Evolutionary conservation across 352 stramenopile genomes (phyloP), one percentile per base, ranked within the genome.

Genomic region (Aphanomyces euteiches): DNA sequence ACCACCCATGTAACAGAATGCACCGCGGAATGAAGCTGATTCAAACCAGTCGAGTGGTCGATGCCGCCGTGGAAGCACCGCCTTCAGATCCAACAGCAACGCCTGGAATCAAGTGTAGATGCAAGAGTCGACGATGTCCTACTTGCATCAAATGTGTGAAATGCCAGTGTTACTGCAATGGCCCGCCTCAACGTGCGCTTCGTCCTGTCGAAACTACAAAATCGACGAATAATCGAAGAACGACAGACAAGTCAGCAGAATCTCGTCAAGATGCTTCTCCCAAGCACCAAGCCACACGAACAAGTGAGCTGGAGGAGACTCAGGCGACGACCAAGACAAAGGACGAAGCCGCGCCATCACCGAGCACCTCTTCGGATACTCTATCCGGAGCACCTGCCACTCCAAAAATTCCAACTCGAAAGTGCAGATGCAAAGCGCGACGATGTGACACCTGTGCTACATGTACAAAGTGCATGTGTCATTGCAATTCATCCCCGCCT

Each of bases 161-260:
- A 36, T 67, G 59, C 41, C 59, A 67, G 38, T 67, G 59, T 19
- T 10, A 54, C 41, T 67, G 59, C 59, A 53, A 67, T 56, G 59
- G 43, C 15, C 40, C 43, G 10, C 59, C 59, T n/a, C 41, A 17
- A 36, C 59, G 59, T 40, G 10, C 28, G 19, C 17, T 61, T 28
- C 54, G 34, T 21, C 54, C 54, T 3, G 8, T 37, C 54, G 54
- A 61, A n/a, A 37, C 17, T 12, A n/a, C 13, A 37, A 61, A 61
- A 37, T 40, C 28, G 28, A 47, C 28, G 28, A 28, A 28, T 28
- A 28, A 28, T 28, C 28, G 28, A 28, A 28, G 1, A 28, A 28
- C 28, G 28, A 28, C 28, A 0, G 28, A 28, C 28, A 28, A 28
- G 28, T 28, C 28, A 28, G 28, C 28, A 28, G 28, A 28, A 28